Conservation (phyloP, 495 filamentous ascomycete genomes). For the Talaromyces nanjingensis region DNA sequence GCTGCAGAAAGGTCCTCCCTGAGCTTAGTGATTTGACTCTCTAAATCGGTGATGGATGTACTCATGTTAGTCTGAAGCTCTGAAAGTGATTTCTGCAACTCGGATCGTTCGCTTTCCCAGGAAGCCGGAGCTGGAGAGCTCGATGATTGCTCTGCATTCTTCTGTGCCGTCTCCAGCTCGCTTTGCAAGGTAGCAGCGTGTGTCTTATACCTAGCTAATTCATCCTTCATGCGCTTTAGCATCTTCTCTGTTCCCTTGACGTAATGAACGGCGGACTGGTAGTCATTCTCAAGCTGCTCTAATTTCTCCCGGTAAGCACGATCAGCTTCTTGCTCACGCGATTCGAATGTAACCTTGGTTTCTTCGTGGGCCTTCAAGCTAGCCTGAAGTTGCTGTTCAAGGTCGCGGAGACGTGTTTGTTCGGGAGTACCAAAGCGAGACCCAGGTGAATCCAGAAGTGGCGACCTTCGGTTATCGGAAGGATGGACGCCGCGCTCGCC, state of each 20-base stretch:
- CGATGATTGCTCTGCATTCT: constrained; percentile 28
- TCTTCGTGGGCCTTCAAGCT: constrained; percentile 78
- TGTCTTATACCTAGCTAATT: constrained; percentile 79
- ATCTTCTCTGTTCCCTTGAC: constrained; percentile 99
- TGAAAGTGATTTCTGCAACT: constrained; percentile 59
- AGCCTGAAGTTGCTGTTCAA: constrained; percentile 82
- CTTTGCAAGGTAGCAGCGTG: constrained; percentile 77
- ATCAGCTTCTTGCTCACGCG: constrained; percentile 76
- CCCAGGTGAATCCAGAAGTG: constrained; percentile 58
- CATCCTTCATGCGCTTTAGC: constrained; percentile 97
- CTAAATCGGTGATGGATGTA: constrained; percentile 56
- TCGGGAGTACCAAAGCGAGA: constrained; percentile 76
- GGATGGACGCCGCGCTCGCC: constrained; percentile 72
- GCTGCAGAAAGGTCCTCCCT: constrained; percentile 58
- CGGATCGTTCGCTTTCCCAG: constrained; percentile 73
- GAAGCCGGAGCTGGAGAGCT: constrained; percentile 39
- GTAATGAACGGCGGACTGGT: constrained; percentile 99
- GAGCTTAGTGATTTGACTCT: constrained; percentile 61
- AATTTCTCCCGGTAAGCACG: constrained; percentile 85
- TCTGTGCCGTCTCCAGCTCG: constrained; percentile 57
- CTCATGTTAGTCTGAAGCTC: constrained; percentile 60
- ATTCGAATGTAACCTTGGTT: constrained; percentile 64
- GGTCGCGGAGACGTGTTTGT: constrained; percentile 69
- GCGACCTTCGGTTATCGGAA: constrained; percentile 48
- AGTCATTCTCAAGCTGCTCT: constrained; percentile 87